Conservation (phyloP, 495 filamentous ascomycete species). For the Talaromyces trachyspermus region DNA sequence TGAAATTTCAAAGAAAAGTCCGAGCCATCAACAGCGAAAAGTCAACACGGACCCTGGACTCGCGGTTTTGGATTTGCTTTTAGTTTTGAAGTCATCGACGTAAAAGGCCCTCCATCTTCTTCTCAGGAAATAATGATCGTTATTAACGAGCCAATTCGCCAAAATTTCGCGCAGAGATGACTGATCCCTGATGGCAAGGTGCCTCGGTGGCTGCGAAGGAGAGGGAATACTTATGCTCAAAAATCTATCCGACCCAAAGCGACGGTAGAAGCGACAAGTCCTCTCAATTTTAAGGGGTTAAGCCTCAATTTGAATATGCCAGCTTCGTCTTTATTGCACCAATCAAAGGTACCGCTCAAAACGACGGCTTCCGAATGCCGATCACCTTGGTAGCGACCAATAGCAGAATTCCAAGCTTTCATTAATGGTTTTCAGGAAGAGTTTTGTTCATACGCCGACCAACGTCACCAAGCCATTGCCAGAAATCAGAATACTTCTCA, state of each 20-base stretch:
- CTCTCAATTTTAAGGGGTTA: constrained; percentile 36
- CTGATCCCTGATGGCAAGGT: constrained; percentile 18
- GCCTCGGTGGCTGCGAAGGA: constrained; percentile 25
- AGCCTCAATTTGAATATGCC: constrained; percentile 35
- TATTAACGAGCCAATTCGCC: constrained; percentile 34
- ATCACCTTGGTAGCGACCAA: constrained; percentile 22
- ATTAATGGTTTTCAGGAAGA: constrained; percentile 31
- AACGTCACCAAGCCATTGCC: constrained; percentile 27
- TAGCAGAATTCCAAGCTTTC: constrained; percentile 37
- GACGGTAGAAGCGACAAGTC: constrained; percentile 40
- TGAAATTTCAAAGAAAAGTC: constrained; percentile 25
- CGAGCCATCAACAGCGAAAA: constrained; percentile 47
- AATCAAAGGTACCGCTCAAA: constrained; percentile 35
- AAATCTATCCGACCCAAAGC: constrained; percentile 44
- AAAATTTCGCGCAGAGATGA: constrained; percentile 28
- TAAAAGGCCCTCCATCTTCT: constrained; percentile 42
- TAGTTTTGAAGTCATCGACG: constrained; percentile 33
- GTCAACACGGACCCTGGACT: constrained; percentile 35
- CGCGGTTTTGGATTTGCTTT: constrained; percentile 20
- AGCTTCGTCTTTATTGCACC: constrained; percentile 25
- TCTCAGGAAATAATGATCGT: constrained; percentile 34
- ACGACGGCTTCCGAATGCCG: constrained; percentile 34
- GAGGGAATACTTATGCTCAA: constrained; percentile 35
- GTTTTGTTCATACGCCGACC: constrained; percentile 19
- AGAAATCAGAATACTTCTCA: constrained; percentile 28